These are phyloP conservation scores for Chlamydomonas applanata DNA, from an alignment of 139 green algal species.

Conservation along the genomic window DNA sequence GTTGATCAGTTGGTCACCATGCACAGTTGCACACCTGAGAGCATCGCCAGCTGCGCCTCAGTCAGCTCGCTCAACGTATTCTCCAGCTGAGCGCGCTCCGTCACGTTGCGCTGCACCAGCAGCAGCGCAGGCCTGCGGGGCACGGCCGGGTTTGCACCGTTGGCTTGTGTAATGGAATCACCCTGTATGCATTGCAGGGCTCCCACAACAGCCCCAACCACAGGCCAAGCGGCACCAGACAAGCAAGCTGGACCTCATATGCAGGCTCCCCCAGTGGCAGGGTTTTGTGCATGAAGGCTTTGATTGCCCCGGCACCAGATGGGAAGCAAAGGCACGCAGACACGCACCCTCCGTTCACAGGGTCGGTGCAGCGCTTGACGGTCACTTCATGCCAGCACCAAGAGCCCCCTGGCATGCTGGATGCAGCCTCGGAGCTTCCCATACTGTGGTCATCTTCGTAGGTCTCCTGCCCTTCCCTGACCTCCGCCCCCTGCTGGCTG, in stretches of 20 bases:
- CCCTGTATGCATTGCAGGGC: too few species aligned
- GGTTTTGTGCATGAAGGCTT: background rate
- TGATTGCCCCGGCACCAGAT: too few species aligned
- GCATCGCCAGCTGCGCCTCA: constrained; percentile 35
- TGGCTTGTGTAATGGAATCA: too few species aligned
- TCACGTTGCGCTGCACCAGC: constrained; percentile 32
- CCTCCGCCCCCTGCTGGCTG: background rate
- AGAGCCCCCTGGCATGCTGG: background rate
- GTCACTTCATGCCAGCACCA: constrained; percentile 12
- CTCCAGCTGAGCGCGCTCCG: constrained; percentile 34
- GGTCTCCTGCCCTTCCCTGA: background rate
- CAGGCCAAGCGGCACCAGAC: too few species aligned
- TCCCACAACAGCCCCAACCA: too few species aligned
- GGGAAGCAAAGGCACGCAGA: background rate
- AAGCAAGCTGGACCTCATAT: background rate
- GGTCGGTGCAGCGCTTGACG: constrained; percentile 10
- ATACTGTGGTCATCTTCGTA: background rate
- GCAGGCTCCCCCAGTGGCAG: background rate
- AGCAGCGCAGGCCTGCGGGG: constrained; percentile 8
- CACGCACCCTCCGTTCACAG: background rate
- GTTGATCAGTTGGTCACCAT: too few species aligned
- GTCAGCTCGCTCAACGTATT: constrained; percentile 33
- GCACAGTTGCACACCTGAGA: constrained; percentile 26
- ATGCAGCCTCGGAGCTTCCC: background rate
- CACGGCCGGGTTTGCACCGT: too few species aligned